Evolutionary conservation across 2,329 filamentous ascomycete genomes (phyloP).

Genomic region (Pseudomassariella vexata): DNA sequence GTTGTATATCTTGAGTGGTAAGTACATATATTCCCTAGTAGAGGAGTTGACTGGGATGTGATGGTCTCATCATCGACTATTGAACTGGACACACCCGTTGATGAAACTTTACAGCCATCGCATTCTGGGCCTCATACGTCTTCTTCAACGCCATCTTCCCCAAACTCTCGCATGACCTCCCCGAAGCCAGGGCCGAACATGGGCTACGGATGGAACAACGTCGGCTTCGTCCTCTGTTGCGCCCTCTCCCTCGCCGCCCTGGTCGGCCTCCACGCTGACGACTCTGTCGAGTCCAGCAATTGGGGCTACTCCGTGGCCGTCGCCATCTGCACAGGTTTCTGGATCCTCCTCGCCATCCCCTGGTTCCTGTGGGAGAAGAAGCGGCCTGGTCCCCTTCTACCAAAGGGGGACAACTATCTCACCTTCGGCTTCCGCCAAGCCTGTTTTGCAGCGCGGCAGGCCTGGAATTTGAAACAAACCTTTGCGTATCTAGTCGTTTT

Average conservation of each 20-base stretch:
- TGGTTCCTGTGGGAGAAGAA: slow-evolving; percentile 5
- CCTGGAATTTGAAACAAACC: slow-evolving; percentile 3
- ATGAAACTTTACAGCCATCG: background rate
- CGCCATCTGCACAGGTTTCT: slow-evolving; percentile 1
- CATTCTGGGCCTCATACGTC: background rate
- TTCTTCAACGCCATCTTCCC: slow-evolving; percentile 4
- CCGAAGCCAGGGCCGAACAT: background rate
- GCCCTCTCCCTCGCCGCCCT: slow-evolving; percentile 1
- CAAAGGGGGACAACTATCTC: background rate
- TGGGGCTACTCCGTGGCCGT: background rate
- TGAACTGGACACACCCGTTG: too few relatives aligned
- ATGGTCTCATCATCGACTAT: too few relatives aligned
- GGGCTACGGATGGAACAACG: slow-evolving; percentile 1
- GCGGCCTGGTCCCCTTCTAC: background rate
- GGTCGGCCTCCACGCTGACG: slow-evolving; percentile 1
- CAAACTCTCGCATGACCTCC: slow-evolving; percentile 2
- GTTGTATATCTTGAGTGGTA: slow-evolving; percentile 3
- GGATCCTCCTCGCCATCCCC: slow-evolving; percentile 1
- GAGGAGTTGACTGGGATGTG: too few relatives aligned
- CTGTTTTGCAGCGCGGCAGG: background rate
- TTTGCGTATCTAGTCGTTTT: slow-evolving; percentile 1
- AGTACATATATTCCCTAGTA: too few relatives aligned
- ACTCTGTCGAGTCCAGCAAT: slow-evolving; percentile 1
- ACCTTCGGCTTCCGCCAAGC: background rate
- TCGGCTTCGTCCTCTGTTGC: background rate